A percentile compares a stretch with the other conserved stretches of the same genome.
These are phyloP conservation scores for Candida khao-thaluensis DNA, from an alignment of 805 yeast genomes.

Conservation along the genomic window DNA sequence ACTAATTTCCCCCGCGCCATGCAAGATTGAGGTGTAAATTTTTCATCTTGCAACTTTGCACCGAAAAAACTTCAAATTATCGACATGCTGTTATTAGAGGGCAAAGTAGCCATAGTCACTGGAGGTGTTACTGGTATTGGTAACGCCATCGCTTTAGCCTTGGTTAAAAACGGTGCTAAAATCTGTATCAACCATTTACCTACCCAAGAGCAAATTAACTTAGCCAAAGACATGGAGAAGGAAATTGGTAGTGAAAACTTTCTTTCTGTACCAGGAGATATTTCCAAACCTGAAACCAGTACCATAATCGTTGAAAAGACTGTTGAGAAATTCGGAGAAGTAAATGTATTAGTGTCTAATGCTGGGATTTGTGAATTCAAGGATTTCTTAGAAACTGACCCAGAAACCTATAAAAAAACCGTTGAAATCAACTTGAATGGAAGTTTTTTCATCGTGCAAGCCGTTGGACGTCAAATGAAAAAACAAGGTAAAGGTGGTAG, in stretches of 20 bases:
- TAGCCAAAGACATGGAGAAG: constrained; percentile 20
- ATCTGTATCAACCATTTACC: constrained; percentile 36
- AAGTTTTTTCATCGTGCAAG: constrained; percentile 45
- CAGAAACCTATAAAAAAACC: constrained; percentile 34
- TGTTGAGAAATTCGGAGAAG: constrained; percentile 38
- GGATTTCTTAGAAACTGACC: constrained; percentile 41
- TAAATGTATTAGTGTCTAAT: constrained; percentile 44
- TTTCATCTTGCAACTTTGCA: background rate
- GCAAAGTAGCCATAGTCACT: constrained; percentile 41
- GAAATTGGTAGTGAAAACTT: constrained; percentile 25
- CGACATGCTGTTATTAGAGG: constrained; percentile 20
- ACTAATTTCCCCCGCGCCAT: background rate
- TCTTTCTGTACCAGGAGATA: constrained; percentile 46
- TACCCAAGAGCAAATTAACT: constrained; percentile 15
- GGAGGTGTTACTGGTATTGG: constrained; percentile 51
- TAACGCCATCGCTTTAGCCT: constrained; percentile 41
- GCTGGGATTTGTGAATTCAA: constrained; percentile 47
- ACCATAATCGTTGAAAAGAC: constrained; percentile 26
- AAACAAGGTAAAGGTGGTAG: constrained; percentile 48
- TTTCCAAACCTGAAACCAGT: constrained; percentile 39
- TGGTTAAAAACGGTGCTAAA: constrained; percentile 43
- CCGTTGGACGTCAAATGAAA: constrained; percentile 46
- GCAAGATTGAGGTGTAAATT: background rate
- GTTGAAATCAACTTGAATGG: constrained; percentile 44
- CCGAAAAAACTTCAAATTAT: background rate